A percentile compares a stretch with the other conserved stretches of the same genome.
These are phyloP conservation scores for Tetragonia tetragonoides DNA, from an alignment of 148 eudicot species.

Conservation along the genomic window DNA sequence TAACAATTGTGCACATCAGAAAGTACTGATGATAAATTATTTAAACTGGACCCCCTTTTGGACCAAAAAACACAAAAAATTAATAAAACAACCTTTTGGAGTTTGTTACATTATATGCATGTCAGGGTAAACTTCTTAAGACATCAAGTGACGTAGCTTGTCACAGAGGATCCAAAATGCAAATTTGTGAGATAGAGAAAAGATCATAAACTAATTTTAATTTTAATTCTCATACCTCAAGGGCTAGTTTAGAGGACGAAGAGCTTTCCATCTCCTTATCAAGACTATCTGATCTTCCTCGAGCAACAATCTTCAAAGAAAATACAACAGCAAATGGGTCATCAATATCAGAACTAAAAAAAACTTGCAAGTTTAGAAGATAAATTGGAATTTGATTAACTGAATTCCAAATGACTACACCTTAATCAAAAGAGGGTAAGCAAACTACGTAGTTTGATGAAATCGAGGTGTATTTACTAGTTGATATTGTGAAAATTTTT, in stretches of 20 bases:
- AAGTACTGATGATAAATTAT: neutral
- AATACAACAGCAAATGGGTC: neutral
- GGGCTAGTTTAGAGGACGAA: conserved; percentile 12
- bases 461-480: conserved; percentile 3
- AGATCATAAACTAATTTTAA: conserved; percentile 1
- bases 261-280: conserved; percentile 22
- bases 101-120: neutral
- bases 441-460: conserved; percentile 8
- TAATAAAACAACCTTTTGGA: neutral
- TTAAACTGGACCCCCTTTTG: neutral
- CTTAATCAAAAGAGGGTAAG: conserved; percentile 2
- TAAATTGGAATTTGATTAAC: neutral
- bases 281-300: conserved; percentile 2
- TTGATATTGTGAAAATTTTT: conserved; percentile 21
- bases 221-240: conserved; percentile 20
- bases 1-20: no score
- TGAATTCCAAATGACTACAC: neutral
- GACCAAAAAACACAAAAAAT: neutral
- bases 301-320: conserved; percentile 7
- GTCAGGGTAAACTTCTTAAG: neutral
- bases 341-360: neutral
- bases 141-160: neutral
- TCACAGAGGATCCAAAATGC: conserved; percentile 1
- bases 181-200: conserved; percentile 8
- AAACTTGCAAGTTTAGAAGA: neutral